Evolutionary conservation across 1,284 basidiomycete genomes (phyloP).

Genomic region (Sanghuangporus weigelae): DNA sequence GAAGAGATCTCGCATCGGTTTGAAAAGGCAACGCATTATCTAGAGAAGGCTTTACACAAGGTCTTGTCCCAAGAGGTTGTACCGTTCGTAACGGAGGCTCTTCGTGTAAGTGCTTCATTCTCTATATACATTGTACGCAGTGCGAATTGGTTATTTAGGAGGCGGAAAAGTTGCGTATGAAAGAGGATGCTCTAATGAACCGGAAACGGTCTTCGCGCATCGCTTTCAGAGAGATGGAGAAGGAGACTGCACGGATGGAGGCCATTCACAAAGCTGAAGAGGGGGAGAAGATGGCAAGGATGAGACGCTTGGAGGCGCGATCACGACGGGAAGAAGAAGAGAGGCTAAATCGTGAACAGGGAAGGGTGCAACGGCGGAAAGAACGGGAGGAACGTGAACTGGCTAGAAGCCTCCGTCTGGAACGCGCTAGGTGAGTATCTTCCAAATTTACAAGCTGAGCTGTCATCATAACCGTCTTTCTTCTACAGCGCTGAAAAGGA

Average conservation of each 20-base stretch:
- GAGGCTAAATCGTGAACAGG: constrained; percentile 49
- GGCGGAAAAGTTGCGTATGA: constrained; percentile 49
- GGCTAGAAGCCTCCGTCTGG: constrained; percentile 7
- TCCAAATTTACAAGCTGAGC: background rate
- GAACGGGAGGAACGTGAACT: constrained; percentile 45
- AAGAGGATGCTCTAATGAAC: constrained; percentile 67
- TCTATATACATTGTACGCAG: background rate
- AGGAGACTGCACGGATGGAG: constrained; percentile 56
- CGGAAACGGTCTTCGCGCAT: constrained; percentile 84
- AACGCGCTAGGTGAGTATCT: constrained; percentile 19
- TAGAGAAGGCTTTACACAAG: constrained; percentile 75
- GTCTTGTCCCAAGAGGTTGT: constrained; percentile 59
- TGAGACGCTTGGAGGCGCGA: constrained; percentile 58
- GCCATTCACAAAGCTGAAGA: constrained; percentile 55
- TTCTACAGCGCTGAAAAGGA: background rate
- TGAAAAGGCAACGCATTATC: constrained; percentile 68
- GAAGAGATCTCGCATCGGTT: constrained; percentile 68
- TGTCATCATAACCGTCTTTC: background rate
- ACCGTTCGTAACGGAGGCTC: constrained; percentile 58
- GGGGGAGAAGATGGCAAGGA: constrained; percentile 56
- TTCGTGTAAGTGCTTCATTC: constrained; percentile 41
- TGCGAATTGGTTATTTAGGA: constrained; percentile 39
- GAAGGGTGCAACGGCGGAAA: constrained; percentile 45
- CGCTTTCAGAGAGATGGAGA: constrained; percentile 66
- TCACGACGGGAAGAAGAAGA: constrained; percentile 61